Percentiles rank a stretch among this genome's conserved stretches.
phyloP scores from a whole-genome alignment of 2,329 filamentous ascomycete species.

The Ascochyta koolunga region DNA sequence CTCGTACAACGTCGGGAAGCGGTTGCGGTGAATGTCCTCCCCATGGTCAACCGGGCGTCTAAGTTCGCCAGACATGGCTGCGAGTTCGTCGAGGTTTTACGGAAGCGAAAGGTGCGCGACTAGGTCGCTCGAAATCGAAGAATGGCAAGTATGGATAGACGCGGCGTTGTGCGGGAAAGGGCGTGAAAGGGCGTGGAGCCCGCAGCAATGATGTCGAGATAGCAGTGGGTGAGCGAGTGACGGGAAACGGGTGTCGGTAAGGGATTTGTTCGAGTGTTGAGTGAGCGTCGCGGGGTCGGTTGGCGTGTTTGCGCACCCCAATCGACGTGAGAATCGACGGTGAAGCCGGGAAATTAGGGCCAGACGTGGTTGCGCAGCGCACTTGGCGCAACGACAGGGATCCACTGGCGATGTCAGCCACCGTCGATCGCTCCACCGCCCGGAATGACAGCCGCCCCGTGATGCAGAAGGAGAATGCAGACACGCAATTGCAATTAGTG shows the following conservation, averaged over 20 bases:
- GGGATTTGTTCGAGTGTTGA: constrained; percentile 9
- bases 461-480: constrained; percentile 1
- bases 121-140: constrained; percentile 20
- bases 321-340: constrained; percentile 41
- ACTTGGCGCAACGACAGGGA: constrained; percentile 41
- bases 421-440: constrained; percentile 12
- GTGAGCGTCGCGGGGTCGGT: constrained; percentile 17
- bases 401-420: constrained; percentile 16
- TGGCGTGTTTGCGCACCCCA: constrained; percentile 30
- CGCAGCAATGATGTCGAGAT: constrained; percentile 17
- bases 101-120: constrained; percentile 27
- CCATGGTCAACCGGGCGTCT: constrained; percentile 15
- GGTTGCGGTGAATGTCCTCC: constrained; percentile 64
- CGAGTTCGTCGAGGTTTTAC: background rate
- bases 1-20: constrained; percentile 93
- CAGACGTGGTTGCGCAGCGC: constrained; percentile 21
- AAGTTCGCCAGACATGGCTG: constrained; percentile 35
- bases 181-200: constrained; percentile 30
- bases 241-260: constrained; percentile 7
- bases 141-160: constrained; percentile 31
- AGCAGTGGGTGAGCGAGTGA: constrained; percentile 28
- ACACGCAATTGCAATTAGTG: constrained; percentile 1
- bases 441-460: constrained; percentile 6
- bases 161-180: constrained; percentile 17
- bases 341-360: constrained; percentile 25